These are phyloP conservation scores for Apiosordaria backusii DNA, from an alignment of 495 filamentous ascomycete species.

Conservation along the genomic window DNA sequence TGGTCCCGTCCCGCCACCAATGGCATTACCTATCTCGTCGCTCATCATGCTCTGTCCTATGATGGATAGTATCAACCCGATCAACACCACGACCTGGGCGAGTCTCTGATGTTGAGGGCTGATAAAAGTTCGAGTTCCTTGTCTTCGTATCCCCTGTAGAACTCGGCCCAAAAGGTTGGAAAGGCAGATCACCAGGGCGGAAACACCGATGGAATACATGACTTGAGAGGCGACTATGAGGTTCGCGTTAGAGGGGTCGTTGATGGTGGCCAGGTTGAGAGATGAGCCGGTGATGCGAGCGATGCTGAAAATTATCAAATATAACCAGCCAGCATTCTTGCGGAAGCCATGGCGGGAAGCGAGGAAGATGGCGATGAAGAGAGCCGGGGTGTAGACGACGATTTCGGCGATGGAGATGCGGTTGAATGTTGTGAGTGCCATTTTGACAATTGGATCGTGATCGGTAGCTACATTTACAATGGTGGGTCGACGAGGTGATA, in stretches of 20 bases:
- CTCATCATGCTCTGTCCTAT: constrained; percentile 27
- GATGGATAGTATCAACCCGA: constrained; percentile 31
- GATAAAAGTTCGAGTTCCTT: constrained; percentile 17
- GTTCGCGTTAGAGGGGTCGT: constrained; percentile 25
- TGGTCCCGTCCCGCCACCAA: constrained; percentile 4
- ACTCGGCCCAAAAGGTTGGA: constrained; percentile 32
- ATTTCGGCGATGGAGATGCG: constrained; percentile 36
- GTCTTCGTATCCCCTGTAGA: constrained; percentile 22
- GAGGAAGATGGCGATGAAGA: constrained; percentile 31
- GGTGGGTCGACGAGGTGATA: background rate
- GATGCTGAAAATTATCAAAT: constrained; percentile 35
- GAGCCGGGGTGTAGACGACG: constrained; percentile 27
- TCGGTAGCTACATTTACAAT: background rate
- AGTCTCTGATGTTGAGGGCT: constrained; percentile 22
- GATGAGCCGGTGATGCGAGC: constrained; percentile 32
- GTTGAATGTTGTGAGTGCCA: constrained; percentile 25
- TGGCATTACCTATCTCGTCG: constrained; percentile 8
- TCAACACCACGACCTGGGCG: constrained; percentile 27
- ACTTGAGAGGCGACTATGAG: constrained; percentile 29
- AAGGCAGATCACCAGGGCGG: constrained; percentile 31
- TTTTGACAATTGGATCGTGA: background rate
- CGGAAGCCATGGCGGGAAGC: constrained; percentile 18
- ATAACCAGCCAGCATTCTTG: constrained; percentile 32
- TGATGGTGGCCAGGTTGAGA: constrained; percentile 36
- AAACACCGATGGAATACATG: constrained; percentile 34